Evolutionary conservation across 768 basidiomycete species (phyloP).

Genomic region (Leccinum truebloodii): DNA sequence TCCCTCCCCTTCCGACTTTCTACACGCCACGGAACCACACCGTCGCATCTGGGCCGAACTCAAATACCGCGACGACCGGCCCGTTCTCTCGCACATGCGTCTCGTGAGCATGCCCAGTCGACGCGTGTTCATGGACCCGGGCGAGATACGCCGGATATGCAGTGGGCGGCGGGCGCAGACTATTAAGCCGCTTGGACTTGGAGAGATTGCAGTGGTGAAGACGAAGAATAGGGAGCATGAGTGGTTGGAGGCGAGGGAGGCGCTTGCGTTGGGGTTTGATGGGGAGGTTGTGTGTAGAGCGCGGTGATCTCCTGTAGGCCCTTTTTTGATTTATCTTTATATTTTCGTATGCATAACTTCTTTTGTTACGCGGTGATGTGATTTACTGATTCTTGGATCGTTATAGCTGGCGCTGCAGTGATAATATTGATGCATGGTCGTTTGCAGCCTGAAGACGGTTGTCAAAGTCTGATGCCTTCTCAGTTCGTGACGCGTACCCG

Average conservation of each 20-base stretch:
- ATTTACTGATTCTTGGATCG: too few species aligned
- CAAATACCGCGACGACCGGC: conserved; percentile 89
- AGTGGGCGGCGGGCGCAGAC: conserved; percentile 80
- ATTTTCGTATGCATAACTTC: too few species aligned
- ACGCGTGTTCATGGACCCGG: conserved; percentile 69
- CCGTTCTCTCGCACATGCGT: conserved; percentile 77
- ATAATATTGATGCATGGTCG: too few species aligned
- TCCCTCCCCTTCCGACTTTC: conserved; percentile 67
- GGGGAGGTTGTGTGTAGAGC: conserved; percentile 92
- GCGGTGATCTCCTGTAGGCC: conserved; percentile 33
- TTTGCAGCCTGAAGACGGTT: too few species aligned
- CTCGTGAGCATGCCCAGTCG: conserved; percentile 85
- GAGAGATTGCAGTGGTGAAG: conserved; percentile 87
- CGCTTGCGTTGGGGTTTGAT: conserved; percentile 68
- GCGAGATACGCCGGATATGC: conserved; percentile 77
- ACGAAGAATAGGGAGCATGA: conserved; percentile 70
- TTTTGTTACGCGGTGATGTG: too few species aligned
- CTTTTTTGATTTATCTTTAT: too few species aligned
- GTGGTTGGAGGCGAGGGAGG: conserved; percentile 94
- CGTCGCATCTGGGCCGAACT: conserved; percentile 77
- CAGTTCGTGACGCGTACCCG: too few species aligned
- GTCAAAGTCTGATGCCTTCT: too few species aligned
- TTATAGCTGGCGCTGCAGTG: too few species aligned
- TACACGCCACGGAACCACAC: conserved; percentile 57
- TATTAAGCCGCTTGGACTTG: conserved; percentile 83